Evolutionary conservation across 176 grass and related monocot species (phyloP), one percentile per base, ranked within the genome.

Genomic region (Oryza officinalis): DNA sequence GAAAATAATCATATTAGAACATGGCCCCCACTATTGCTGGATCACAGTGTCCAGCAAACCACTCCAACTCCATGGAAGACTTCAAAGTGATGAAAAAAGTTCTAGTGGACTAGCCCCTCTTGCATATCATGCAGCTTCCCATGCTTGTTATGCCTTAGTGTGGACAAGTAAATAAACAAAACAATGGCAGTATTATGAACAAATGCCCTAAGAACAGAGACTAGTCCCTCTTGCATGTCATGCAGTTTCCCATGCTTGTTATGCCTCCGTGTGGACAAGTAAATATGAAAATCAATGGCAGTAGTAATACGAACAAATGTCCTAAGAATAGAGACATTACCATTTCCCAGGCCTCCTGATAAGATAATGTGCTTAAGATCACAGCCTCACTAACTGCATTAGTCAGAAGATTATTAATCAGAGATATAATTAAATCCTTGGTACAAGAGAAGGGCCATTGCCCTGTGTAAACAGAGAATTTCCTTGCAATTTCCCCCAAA

Each of bases 331-430:
- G 32, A 84, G 64, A 88, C 38, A 74, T 90, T 85, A 99, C 96
- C 93, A 99, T 99, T 99, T 99, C 96, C 96, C 96, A 99, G 45
- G 93, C 96, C 88, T 99, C 96, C 75, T 99, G 96, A 86, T 99
- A 99, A 8, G 96, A 99, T 77, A 99, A 92, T 27, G 91, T 92
- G 65, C 88, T 91, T 80, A 99, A 81, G 70, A 96, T 99, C 83
- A 99, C 96, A 78, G 96, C 96, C 76, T 99, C 96, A 27, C 96
- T 91, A 83, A 99, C 96, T 99, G 93, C 83, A 98, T 84, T 75
- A 71, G 83, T 59, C 17, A 80, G 27, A 84, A 33, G 46, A 49
- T 45, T 88, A 25, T 71, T 14, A 26, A 80, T 84, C 60, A 90
- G 32, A 86, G 26, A 61, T 44, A 74, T 63, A 44, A 5, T 75